Percentiles rank a stretch among this genome's conserved stretches.
phyloP scores from a whole-genome alignment of 257 asterid genomes.

The Galeopsis tetrahit region DNA sequence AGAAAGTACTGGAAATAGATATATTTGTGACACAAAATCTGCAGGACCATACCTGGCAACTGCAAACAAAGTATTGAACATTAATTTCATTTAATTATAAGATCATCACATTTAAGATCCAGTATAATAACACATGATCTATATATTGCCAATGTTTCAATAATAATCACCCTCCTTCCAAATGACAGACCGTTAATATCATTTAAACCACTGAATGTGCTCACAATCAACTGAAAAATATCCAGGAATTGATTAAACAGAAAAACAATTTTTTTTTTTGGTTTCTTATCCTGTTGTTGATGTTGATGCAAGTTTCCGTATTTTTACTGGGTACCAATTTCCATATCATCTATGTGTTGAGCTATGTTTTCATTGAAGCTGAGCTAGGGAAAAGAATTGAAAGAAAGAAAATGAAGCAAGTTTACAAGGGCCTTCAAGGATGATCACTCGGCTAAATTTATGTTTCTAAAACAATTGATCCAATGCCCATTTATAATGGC shows the following conservation, averaged over 20 bases:
- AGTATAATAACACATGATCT: slow-evolving; percentile 92
- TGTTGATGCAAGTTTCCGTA: too few relatives aligned
- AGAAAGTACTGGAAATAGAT: slow-evolving; percentile 1
- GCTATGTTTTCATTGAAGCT: too few relatives aligned
- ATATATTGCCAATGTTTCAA: slow-evolving; percentile 88
- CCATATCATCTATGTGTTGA: too few relatives aligned
- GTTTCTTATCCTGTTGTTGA: too few relatives aligned
- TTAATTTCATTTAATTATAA: slow-evolving; percentile 75
- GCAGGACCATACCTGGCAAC: slow-evolving; percentile 65
- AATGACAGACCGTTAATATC: slow-evolving; percentile 71
- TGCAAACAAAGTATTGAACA: slow-evolving; percentile 66
- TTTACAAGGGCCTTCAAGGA: too few relatives aligned
- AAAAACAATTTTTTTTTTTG: too few relatives aligned
- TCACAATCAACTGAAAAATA: slow-evolving; percentile 73
- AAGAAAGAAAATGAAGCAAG: too few relatives aligned
- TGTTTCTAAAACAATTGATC: too few relatives aligned
- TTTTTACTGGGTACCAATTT: too few relatives aligned
- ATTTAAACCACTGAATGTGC: slow-evolving; percentile 81
- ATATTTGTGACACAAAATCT: slow-evolving; percentile 20
- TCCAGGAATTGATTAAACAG: slow-evolving; percentile 61
- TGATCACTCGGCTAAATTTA: too few relatives aligned
- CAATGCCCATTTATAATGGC: too few relatives aligned
- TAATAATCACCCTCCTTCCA: slow-evolving; percentile 85
- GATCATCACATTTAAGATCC: slow-evolving; percentile 93
- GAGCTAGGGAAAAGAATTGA: too few relatives aligned